Percentiles rank a stretch among this genome's conserved stretches.
These are phyloP conservation scores for Colletotrichum eremochloae DNA, from an alignment of 2,329 filamentous ascomycete species.

Conservation along the genomic window DNA sequence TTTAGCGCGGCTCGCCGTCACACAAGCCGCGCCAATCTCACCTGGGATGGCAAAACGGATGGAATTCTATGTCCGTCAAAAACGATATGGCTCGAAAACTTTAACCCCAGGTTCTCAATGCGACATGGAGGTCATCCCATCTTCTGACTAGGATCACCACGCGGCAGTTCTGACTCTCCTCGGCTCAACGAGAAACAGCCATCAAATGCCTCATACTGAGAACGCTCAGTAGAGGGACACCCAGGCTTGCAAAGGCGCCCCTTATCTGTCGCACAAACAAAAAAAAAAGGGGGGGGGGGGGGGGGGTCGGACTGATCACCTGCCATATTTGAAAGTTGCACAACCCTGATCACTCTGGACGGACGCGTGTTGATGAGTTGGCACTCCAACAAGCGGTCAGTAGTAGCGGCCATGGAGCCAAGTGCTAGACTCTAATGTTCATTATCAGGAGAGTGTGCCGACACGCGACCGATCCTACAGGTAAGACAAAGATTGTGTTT, in stretches of 20 bases:
- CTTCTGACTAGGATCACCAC: not conserved
- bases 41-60: not conserved
- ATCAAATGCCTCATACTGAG: constrained; percentile 28
- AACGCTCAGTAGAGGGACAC: not conserved
- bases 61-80: not conserved
- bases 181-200: not conserved
- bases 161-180: constrained; percentile 1
- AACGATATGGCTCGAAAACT: not conserved
- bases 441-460: not conserved
- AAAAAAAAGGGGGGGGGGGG: not conserved
- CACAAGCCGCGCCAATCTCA: too few species aligned
- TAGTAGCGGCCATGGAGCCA: not conserved
- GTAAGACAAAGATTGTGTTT: constrained; percentile 4
- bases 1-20: not conserved
- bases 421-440: not conserved
- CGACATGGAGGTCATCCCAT: constrained; percentile 19
- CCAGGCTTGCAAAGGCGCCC: not conserved
- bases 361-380: not conserved
- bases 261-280: not conserved
- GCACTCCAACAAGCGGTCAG: not conserved
- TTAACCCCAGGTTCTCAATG: not conserved
- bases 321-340: not conserved
- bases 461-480: not conserved
- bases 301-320: not conserved
- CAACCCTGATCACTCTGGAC: not conserved